Base-by-base conservation (phyloP, 2,329 filamentous ascomycete genomes). In the Sporothrix humicola region DNA sequence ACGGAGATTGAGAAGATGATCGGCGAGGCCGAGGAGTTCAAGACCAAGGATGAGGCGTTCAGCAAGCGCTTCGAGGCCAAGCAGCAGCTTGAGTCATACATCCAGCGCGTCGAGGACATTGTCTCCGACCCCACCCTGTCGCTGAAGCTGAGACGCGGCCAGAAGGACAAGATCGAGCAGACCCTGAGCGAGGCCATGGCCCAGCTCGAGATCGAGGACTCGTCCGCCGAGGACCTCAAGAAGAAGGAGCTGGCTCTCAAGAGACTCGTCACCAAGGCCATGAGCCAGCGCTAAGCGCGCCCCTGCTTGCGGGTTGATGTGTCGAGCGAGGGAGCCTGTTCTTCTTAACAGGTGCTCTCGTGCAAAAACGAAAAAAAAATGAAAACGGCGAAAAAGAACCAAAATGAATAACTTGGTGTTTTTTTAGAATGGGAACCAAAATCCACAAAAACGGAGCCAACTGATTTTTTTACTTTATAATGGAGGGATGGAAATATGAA, bases 211-310 rank as follows among this genome's bases (percentile, higher is more conserved):
- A 87, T 99, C 81, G 93, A 95, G 85, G 97, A 99, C 79, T 93
- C 93, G 73, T 86, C 87, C 76, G 93, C 94, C 76, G 97, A 99
- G 80, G 96, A 99, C 83, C 88, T 99, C 79, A 98, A 97, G 93
- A 98, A 98, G 94, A 97, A 98, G 92, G 96, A 99, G 89, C 88
- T 99, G 78, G 94, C 94, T 76, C 90, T 99, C 77, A 99, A 98
- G 94, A 90, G 96, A 82, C 90, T 97, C 79, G 95, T 99, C 80
- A 99, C 96, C 86, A 99, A 98, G 92, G 95, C 93, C 80, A 97
- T 97, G 93, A 91, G 93, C 77, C 95, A 93, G 82, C 91, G 93
- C 85, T 97, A 95, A 73, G 72, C 54, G 70, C 26, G 10, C n/a
- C 26, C 59, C n/a, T 10, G 44, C 2, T 10, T 26, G 52, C 12